Evolutionary conservation across 83 land plant species (phyloP), one percentile per base, ranked within the genome.

Genomic region (Thuja plicata): DNA sequence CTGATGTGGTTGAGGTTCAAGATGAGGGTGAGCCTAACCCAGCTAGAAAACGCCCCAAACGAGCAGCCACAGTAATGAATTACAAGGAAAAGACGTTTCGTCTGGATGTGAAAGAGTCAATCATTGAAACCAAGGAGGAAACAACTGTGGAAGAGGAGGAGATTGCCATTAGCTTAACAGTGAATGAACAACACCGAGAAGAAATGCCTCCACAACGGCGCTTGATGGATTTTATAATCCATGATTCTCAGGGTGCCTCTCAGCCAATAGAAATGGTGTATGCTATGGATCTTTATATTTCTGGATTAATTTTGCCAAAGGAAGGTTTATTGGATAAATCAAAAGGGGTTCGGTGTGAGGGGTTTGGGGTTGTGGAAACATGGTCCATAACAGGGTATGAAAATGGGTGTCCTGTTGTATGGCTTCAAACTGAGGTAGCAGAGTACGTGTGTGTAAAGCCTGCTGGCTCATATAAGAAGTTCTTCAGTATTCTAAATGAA

Each of bases 301-400:
- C 99, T 73, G 98, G 96, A 52, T 74, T 92, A 7, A 90, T 97
- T 52, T 79, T 96, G 90, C 97, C 99, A 17, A 71, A 90, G 62
- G 91, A 89, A 41, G 94, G 93, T 11, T 35, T 74, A 34, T 41
- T 92, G 21, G 97, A 92, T 27, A 97, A 94, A 88, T 87, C 91
- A 57, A 90, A 88, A 79, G 98, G 98, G 32, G 90, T 97, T 16
- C 95, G 91, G 35, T 97, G 98, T 92, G 95, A 96, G 82, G 95
- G 95, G 6, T 94, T 98, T 92, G 99, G 99, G 21, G 94, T 96
- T 32, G 89, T 98, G 37, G 94, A 94, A 38, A 34, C 92, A 50
- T 98, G 99, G 99, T 66, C 92, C 17, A 95, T 97, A 34, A 93
- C 96, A 54, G 99, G 99, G 11, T 98, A 96, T 94, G 99, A 97